Conservation (phyloP, 2,329 filamentous ascomycete species). For the Neopestalotiopsis sp. region DNA sequence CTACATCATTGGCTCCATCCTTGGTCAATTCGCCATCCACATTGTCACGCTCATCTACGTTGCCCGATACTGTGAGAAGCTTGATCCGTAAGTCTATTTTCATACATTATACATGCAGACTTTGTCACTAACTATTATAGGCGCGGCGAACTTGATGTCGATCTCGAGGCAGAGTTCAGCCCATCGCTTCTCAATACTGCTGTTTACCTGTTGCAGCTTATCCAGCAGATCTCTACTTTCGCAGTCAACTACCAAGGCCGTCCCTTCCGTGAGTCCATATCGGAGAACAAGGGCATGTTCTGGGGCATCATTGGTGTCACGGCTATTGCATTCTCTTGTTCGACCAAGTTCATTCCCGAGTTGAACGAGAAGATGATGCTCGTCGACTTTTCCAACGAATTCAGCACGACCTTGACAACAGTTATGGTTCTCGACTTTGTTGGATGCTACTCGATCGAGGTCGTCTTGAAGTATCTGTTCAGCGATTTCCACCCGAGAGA, state of each 20-base stretch:
- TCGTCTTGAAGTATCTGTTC: conserved; percentile 82
- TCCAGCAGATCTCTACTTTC: conserved; percentile 98
- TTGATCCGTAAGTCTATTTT: conserved; percentile 77
- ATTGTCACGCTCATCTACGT: conserved; percentile 95
- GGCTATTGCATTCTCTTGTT: conserved; percentile 89
- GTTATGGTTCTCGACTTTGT: conserved; percentile 89
- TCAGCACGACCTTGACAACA: conserved; percentile 83
- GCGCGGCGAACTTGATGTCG: conserved; percentile 64
- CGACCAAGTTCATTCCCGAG: conserved; percentile 93
- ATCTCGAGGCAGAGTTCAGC: conserved; percentile 92
- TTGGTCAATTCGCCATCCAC: conserved; percentile 96
- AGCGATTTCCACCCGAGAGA: conserved; percentile 93
- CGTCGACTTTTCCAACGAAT: conserved; percentile 86
- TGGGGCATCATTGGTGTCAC: conserved; percentile 92
- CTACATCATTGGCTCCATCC: conserved; percentile 97
- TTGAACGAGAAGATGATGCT: conserved; percentile 93
- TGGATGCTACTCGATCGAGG: conserved; percentile 87
- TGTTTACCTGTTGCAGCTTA: conserved; percentile 95
- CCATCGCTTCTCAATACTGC: conserved; percentile 95
- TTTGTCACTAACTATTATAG: conserved; percentile 33
- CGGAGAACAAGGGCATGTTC: conserved; percentile 98
- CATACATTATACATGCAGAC: neutral
- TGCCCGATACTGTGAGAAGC: conserved; percentile 81
- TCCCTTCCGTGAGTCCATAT: conserved; percentile 94
- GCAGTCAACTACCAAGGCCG: conserved; percentile 99